A percentile compares a stretch with the other conserved stretches of the same genome.
phyloP scores from a whole-genome alignment of 805 yeast species.

The Ogataea trehalophila region DNA sequence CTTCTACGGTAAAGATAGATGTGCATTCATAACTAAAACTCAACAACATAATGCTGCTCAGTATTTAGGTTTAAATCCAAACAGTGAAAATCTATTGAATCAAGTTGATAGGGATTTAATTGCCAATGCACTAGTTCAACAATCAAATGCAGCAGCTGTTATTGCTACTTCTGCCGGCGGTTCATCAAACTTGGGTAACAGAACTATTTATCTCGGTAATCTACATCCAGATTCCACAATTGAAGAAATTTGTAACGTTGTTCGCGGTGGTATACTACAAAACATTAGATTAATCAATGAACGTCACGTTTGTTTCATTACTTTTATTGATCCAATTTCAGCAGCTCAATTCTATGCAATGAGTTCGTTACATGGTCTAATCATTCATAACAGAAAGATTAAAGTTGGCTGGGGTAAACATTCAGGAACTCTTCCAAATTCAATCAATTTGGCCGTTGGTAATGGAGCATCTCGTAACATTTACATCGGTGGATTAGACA shows the following conservation, averaged over 20 bases:
- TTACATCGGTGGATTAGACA: slow-evolving; percentile 62
- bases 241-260: slow-evolving; percentile 94
- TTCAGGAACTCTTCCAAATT: slow-evolving; percentile 85
- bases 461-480: slow-evolving; percentile 94
- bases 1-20: slow-evolving; percentile 89
- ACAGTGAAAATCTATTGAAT: slow-evolving; percentile 74
- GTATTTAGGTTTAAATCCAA: slow-evolving; percentile 86
- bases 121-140: slow-evolving; percentile 79
- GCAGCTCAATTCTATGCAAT: slow-evolving; percentile 97
- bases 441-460: slow-evolving; percentile 82
- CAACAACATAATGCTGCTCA: slow-evolving; percentile 98
- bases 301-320: slow-evolving; percentile 88
- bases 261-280: slow-evolving; percentile 90
- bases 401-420: slow-evolving; percentile 98
- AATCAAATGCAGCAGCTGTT: slow-evolving; percentile 96
- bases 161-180: slow-evolving; percentile 95
- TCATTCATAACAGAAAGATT: slow-evolving; percentile 79
- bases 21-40: slow-evolving; percentile 90
- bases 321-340: slow-evolving; percentile 93
- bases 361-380: slow-evolving; percentile 84
- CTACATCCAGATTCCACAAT: slow-evolving; percentile 82
- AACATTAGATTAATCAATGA: slow-evolving; percentile 75
- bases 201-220: slow-evolving; percentile 89
- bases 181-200: slow-evolving; percentile 82
- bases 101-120: slow-evolving; percentile 50